Conservation (phyloP, 208 protist species). For the Leishmania turanica region DNA sequence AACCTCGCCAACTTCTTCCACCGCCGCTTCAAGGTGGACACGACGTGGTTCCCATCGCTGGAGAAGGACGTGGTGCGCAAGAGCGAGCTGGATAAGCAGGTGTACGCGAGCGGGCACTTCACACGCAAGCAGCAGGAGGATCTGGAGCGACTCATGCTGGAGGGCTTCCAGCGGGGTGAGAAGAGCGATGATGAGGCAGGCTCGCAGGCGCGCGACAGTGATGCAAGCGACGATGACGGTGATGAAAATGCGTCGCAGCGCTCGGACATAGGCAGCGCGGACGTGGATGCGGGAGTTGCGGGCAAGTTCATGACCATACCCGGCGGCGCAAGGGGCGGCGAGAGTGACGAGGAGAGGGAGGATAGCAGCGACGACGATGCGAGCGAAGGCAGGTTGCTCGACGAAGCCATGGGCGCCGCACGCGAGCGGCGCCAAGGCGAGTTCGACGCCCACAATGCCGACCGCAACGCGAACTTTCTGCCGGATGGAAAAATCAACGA, state of each 20-base stretch:
- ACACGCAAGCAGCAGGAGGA: conserved; percentile 70
- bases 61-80: conserved; percentile 81
- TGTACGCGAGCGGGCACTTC: conserved; percentile 86
- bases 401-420: conserved; percentile 49
- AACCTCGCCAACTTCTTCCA: conserved; percentile 97
- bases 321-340: conserved; percentile 1
- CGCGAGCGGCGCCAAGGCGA: conserved; percentile 37
- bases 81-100: conserved; percentile 70
- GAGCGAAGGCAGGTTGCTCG: conserved; percentile 42
- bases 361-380: conserved; percentile 31
- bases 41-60: conserved; percentile 66
- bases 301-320: conserved; percentile 18
- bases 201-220: neutral
- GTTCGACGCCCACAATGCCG: conserved; percentile 18
- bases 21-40: conserved; percentile 88
- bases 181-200: conserved; percentile 7
- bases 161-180: conserved; percentile 26
- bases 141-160: conserved; percentile 72
- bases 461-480: conserved; percentile 72
- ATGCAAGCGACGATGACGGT: conserved; percentile 10
- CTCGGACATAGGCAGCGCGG: conserved; percentile 15
- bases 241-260: neutral
- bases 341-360: conserved; percentile 19
- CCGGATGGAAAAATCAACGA: conserved; percentile 68
- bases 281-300: conserved; percentile 34